These are phyloP conservation scores for Hyaloperonospora brassicae DNA, from an alignment of 352 stramenopile genomes.

Conservation along the genomic window DNA sequence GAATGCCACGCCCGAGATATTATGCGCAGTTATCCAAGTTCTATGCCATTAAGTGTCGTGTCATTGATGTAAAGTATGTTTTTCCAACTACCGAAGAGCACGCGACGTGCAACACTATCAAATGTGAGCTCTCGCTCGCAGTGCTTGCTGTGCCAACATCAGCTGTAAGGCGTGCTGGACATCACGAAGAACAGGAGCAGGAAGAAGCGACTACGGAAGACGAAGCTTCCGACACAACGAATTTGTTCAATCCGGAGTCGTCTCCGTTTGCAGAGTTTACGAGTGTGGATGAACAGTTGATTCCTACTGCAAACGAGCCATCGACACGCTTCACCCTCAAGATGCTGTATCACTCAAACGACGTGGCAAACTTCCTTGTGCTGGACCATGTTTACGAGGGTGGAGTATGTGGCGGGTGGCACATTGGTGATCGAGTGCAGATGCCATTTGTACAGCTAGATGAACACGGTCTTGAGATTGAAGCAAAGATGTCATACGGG, in stretches of 20 bases:
- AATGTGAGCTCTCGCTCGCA: conserved; percentile 59
- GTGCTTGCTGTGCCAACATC: conserved; percentile 51
- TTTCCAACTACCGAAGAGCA: conserved; percentile 61
- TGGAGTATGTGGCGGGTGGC: conserved; percentile 64
- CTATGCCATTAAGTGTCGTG: conserved; percentile 66
- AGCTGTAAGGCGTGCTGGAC: conserved; percentile 13
- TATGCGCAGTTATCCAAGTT: conserved; percentile 46
- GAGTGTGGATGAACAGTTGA: conserved; percentile 53
- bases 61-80: conserved; percentile 66
- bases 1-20: conserved; percentile 39
- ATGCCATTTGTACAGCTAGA: conserved; percentile 69
- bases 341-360: conserved; percentile 64
- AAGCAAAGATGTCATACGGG: conserved; percentile 53
- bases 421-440: conserved; percentile 60
- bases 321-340: conserved; percentile 56
- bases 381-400: conserved; percentile 76
- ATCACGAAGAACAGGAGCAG: conserved; percentile 32
- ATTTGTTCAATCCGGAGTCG: conserved; percentile 34
- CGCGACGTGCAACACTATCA: conserved; percentile 48
- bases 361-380: conserved; percentile 80
- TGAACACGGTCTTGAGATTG: conserved; percentile 45
- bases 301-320: conserved; percentile 24
- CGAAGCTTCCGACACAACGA: conserved; percentile 4
- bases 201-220: conserved; percentile 28
- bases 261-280: conserved; percentile 59